Base-by-base conservation (phyloP, 1,139 yeast species). In the Candida labiduridarum region DNA sequence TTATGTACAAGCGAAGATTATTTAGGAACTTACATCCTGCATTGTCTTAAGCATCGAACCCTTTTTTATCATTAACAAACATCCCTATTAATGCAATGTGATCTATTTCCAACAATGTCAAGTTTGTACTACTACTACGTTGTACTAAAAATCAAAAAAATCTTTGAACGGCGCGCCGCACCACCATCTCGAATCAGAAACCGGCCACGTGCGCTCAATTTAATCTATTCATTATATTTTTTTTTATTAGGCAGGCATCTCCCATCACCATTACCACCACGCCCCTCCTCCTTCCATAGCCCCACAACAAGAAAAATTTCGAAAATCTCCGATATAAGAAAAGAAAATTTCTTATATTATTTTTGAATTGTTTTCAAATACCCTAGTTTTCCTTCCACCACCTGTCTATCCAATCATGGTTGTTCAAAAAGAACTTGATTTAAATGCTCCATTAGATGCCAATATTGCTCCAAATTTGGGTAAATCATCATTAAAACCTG, bases 371-470 rank as follows among this genome's bases (percentile, higher is more conserved):
- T n/a, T n/a, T n/a, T n/a, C n/a, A n/a, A n/a, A n/a, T 22, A 22
- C 25, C 7, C 25, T 22, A 22, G 22, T 19, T 19, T 19, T 19
- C 47, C 41, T 33, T 38, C 22, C 14, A 34, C 6, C 19, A 12
- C 40, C 14, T 33, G 14, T n/a, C 35, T n/a, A n/a, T 33, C 35
- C 14, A 33, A 14, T 31, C 7, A 52, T 12, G 12, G 69, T 65
- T 12, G 52, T 57, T 16, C 86, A 82, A 56, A 72, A 75, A 46
- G 79, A 77, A 44, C 72, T 81, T 15, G 72, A 78, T 50, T 70
- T 85, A 54, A 75, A 78, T 55, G 64, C 72, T 54, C 89, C 90
- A 10, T 66, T 87, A 51, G 79, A 82, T 50, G 67, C 59, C 0
- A 69, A 72, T 34, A 74, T 74, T 2, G 77, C 82, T 16, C 72